phyloP scores from a whole-genome alignment of 176 grass and related monocot genomes.

The Coix lacrymajobi region DNA sequence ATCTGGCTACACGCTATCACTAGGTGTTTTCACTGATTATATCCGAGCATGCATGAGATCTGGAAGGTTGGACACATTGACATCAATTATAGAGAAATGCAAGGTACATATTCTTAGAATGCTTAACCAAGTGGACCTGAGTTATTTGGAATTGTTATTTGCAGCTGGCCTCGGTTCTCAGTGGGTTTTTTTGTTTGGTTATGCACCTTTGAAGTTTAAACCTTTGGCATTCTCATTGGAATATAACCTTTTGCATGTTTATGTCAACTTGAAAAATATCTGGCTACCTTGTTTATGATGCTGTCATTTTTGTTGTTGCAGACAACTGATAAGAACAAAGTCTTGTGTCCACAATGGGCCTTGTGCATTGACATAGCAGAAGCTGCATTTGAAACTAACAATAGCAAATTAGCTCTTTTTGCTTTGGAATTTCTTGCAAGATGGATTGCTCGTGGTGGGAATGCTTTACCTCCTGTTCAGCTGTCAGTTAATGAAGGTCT shows the following conservation, averaged over 20 bases:
- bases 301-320: conserved; percentile 25
- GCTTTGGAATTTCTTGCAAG: conserved; percentile 67
- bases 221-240: conserved; percentile 5
- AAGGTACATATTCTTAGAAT: conserved; percentile 59
- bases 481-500: conserved; percentile 88
- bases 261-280: conserved; percentile 7
- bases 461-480: conserved; percentile 38
- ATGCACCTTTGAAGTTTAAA: background rate
- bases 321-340: conserved; percentile 83
- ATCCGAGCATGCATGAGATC: conserved; percentile 58
- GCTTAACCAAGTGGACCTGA: background rate
- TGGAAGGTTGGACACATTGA: conserved; percentile 62
- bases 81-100: conserved; percentile 96
- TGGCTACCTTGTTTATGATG: conserved; percentile 9
- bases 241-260: conserved; percentile 1
- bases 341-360: conserved; percentile 63
- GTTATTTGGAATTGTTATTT: conserved; percentile 13
- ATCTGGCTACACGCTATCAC: conserved; percentile 58
- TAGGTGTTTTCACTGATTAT: conserved; percentile 51
- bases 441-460: conserved; percentile 82
- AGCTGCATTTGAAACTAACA: conserved; percentile 73
- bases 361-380: conserved; percentile 69
- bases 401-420: conserved; percentile 73
- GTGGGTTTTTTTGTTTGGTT: background rate
- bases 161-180: background rate